phyloP scores from a whole-genome alignment of 148 eudicot genomes.

The Arbutus unedo region DNA sequence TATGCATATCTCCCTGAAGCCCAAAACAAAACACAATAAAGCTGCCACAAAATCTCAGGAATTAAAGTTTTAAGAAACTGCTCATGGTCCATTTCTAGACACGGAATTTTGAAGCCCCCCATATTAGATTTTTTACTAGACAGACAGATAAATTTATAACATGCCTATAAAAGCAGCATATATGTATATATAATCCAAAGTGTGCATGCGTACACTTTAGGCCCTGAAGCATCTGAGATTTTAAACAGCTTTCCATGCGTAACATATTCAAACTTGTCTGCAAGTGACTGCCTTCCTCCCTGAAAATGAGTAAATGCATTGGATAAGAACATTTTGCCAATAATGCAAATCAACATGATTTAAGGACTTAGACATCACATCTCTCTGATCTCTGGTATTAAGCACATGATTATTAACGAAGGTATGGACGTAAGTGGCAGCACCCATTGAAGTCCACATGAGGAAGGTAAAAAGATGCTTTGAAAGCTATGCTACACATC shows the following conservation, averaged over 20 bases:
- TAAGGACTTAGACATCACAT: neutral
- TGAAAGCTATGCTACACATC: neutral
- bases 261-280: slow-evolving; percentile 88
- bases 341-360: neutral
- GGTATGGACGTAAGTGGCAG: neutral
- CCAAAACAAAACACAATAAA: neutral
- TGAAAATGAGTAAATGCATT: slow-evolving; percentile 28
- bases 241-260: slow-evolving; percentile 88
- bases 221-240: slow-evolving; percentile 53
- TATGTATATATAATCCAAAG: neutral
- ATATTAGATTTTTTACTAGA: neutral
- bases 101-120: neutral
- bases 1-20: slow-evolving; percentile 67
- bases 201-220: slow-evolving; percentile 52
- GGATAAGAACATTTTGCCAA: neutral
- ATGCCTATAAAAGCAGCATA: neutral
- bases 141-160: neutral
- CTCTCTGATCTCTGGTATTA: neutral
- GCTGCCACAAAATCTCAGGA: neutral
- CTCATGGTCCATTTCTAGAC: neutral
- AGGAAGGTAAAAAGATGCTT: neutral
- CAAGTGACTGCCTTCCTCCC: slow-evolving; percentile 74
- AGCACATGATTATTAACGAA: neutral
- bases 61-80: neutral
- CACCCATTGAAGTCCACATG: neutral